Percentiles rank a stretch among this genome's conserved stretches.
phyloP scores from a whole-genome alignment of 2,329 filamentous ascomycete species.

The Hypoxylon sp. region DNA sequence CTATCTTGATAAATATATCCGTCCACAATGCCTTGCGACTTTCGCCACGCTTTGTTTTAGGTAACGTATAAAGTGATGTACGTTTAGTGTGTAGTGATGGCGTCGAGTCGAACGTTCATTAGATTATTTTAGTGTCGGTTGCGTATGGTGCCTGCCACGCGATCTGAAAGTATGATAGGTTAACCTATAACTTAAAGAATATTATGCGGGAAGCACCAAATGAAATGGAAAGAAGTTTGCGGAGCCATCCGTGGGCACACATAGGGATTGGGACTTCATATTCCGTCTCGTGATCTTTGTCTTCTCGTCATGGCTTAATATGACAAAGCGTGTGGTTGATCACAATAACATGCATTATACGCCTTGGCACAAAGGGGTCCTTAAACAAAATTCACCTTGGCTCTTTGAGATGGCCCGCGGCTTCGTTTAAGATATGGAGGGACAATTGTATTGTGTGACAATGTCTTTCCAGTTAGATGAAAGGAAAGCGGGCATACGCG shows the following conservation, averaged over 20 bases:
- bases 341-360: background rate
- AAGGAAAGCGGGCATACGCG: no score
- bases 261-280: slow-evolving; percentile 7
- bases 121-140: background rate
- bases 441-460: no score
- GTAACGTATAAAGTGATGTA: background rate
- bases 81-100: no score
- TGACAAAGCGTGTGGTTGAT: background rate
- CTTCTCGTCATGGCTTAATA: background rate
- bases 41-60: background rate
- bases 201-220: slow-evolving; percentile 15
- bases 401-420: background rate
- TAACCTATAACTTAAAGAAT: slow-evolving; percentile 3
- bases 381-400: background rate
- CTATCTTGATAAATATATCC: no score
- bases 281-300: background rate
- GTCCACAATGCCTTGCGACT: background rate
- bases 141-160: slow-evolving; percentile 30
- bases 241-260: background rate
- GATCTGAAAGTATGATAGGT: slow-evolving; percentile 3
- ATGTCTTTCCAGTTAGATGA: no score
- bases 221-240: background rate
- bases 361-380: background rate
- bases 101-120: background rate
- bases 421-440: no score